phyloP scores from a whole-genome alignment of 768 basidiomycete species.

The Gloeophyllum trabeum region DNA sequence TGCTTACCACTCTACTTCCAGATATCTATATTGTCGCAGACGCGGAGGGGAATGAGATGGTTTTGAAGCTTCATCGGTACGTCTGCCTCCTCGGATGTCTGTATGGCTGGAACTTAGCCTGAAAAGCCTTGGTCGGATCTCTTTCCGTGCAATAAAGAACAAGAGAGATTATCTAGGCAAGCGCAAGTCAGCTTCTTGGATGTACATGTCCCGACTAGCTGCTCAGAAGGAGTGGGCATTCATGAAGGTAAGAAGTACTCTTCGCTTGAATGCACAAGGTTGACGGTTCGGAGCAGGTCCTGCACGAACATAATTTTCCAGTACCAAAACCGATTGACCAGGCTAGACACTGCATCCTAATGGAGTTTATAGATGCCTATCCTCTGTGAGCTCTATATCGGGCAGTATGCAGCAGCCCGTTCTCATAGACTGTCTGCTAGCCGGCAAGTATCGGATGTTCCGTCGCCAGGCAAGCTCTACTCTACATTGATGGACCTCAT shows the following conservation, averaged over 20 bases:
- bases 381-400: constrained; percentile 59
- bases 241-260: constrained; percentile 68
- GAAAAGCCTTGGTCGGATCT: constrained; percentile 94
- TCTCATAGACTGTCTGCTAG: constrained; percentile 24
- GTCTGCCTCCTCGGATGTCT: constrained; percentile 9
- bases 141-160: constrained; percentile 92
- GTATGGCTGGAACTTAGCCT: too few relatives aligned
- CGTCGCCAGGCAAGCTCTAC: constrained; percentile 84
- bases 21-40: constrained; percentile 91
- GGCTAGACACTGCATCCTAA: constrained; percentile 87
- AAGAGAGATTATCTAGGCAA: constrained; percentile 96
- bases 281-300: constrained; percentile 38
- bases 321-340: constrained; percentile 93
- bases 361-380: constrained; percentile 93
- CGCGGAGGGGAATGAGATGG: constrained; percentile 73
- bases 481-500: constrained; percentile 91
- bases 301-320: constrained; percentile 87
- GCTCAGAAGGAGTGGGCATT: constrained; percentile 98
- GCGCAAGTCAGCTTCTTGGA: constrained; percentile 94
- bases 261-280: neutral
- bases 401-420: neutral
- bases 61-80: constrained; percentile 89
- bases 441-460: constrained; percentile 77
- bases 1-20: constrained; percentile 14
- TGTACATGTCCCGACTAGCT: constrained; percentile 96